Conservation (phyloP, 2,329 filamentous ascomycete species). For the Ambrosiella xylebori region DNA sequence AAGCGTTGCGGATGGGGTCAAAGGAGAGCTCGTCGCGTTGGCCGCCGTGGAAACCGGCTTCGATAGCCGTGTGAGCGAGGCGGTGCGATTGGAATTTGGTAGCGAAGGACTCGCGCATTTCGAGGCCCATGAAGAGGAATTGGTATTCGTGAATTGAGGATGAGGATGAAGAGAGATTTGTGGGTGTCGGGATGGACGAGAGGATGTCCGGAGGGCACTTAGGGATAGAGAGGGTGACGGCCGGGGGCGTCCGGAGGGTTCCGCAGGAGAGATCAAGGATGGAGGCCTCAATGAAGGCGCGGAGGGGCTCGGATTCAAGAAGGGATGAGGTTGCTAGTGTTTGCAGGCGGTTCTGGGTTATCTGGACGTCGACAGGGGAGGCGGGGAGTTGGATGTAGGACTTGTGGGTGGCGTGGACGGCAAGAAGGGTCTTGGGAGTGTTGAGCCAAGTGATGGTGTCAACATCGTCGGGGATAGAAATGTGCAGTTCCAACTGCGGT, state of each 20-base stretch:
- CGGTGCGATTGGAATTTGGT: constrained; percentile 25
- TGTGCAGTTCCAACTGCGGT: constrained; percentile 14
- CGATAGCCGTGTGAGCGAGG: constrained; percentile 34
- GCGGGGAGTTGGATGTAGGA: constrained; percentile 25
- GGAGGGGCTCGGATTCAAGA: constrained; percentile 16
- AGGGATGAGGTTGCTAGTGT: constrained; percentile 3
- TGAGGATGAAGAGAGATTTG: constrained; percentile 19
- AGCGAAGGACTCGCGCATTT: constrained; percentile 28
- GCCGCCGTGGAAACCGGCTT: constrained; percentile 33
- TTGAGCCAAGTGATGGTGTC: constrained; percentile 14
- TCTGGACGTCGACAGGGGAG: constrained; percentile 25
- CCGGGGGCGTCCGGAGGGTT: constrained; percentile 24
- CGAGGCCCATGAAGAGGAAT: constrained; percentile 32
- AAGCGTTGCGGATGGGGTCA: constrained; percentile 17
- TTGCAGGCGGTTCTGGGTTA: constrained; percentile 20
- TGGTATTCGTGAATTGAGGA: constrained; percentile 17
- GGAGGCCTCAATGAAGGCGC: constrained; percentile 27
- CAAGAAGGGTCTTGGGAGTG: constrained; percentile 21
- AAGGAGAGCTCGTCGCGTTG: constrained; percentile 34
- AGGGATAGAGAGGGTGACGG: constrained; percentile 31
- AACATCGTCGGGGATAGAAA: constrained; percentile 11
- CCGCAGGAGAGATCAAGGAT: constrained; percentile 28
- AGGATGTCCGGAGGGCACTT: background rate
- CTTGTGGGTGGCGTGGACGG: constrained; percentile 23
- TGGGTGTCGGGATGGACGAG: background rate